phyloP scores from a whole-genome alignment of 2,329 filamentous ascomycete species.

The Aaosphaeria pasadenensis region DNA sequence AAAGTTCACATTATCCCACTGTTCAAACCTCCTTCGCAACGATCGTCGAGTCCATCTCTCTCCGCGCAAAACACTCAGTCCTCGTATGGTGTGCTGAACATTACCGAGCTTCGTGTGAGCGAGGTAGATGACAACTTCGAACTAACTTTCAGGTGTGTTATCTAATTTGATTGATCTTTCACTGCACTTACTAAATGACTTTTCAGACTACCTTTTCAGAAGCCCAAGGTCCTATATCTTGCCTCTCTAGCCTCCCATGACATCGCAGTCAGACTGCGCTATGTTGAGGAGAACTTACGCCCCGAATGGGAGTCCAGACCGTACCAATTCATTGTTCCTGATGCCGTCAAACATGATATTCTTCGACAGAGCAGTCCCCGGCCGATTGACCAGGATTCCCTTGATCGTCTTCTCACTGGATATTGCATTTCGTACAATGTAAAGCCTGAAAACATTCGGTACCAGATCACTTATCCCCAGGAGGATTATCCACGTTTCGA shows the following conservation, averaged over 20 bases:
- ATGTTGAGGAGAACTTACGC: constrained; percentile 60
- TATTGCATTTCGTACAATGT: constrained; percentile 69
- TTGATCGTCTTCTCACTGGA: constrained; percentile 66
- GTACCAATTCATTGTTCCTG: constrained; percentile 61
- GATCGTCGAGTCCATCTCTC: constrained; percentile 54
- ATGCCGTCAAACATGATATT: constrained; percentile 38
- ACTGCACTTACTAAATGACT: background rate
- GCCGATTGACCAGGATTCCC: constrained; percentile 58
- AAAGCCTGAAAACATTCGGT: constrained; percentile 61
- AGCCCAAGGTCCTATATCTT: constrained; percentile 55
- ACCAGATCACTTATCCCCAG: constrained; percentile 35
- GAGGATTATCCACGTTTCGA: constrained; percentile 68
- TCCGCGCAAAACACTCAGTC: constrained; percentile 49
- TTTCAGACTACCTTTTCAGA: constrained; percentile 49
- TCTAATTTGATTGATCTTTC: background rate
- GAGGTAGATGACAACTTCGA: constrained; percentile 65
- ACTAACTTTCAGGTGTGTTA: constrained; percentile 56
- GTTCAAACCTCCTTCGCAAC: constrained; percentile 54
- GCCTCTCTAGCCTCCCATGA: constrained; percentile 64
- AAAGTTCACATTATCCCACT: constrained; percentile 68
- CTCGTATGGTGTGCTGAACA: constrained; percentile 62
- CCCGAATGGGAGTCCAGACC: constrained; percentile 65
- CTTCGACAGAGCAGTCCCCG: constrained; percentile 39
- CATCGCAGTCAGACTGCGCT: constrained; percentile 60
- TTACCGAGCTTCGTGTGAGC: constrained; percentile 59